Base-by-base conservation (phyloP, 495 filamentous ascomycete species). In the Xylona heveae region DNA sequence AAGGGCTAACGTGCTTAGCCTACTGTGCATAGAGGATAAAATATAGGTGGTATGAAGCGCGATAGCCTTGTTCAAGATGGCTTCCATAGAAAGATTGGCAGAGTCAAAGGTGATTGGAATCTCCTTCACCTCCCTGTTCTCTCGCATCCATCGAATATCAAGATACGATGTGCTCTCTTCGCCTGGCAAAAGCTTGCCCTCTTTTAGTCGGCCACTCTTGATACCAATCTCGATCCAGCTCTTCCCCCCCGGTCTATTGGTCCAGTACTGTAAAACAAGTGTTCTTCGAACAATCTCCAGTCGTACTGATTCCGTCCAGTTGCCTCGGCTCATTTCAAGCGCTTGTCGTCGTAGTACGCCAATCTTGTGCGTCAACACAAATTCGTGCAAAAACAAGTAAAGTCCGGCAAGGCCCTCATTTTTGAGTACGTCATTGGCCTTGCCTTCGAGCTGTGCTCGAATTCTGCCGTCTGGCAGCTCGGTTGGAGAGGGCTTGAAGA, bases 201-300 rank as follows among this genome's bases (percentile, higher is more conserved):
- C 37, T 46, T 58, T 22, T 36, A 49, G 31, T 41, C 53, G 67
- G 24, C 71, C 69, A 42, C 78, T 76, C 37, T 66, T 57, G 18
- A 88, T 58, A 2, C 80, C 81, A n/a, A 94, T 61, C 25, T 92
- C 74, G 28, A 95, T 59, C 83, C 88, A 95, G 49, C 69, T 88
- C 55, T 82, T 90, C 3, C 59, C 52, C 7, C 66, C 67, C 18
- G 65, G 54, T 34, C 66, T 65, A 24, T 68, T 58, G 12, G 63
- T 49, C 88, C 88, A 97, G 48, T 97, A 97, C 38, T 94, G 83
- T 31, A 97, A 60, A 9, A 82, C 65, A 35, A 95, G 54, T 10
- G 71, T 72, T 24, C 88, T 68, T 39, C 80, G 71, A 24, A 92
- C 56, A 31, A 68, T 51, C 46, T 92, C 77, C 6, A 90, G 60